phyloP scores from a whole-genome alignment of 2,329 filamentous ascomycete species.

The Orbilia oligospora region DNA sequence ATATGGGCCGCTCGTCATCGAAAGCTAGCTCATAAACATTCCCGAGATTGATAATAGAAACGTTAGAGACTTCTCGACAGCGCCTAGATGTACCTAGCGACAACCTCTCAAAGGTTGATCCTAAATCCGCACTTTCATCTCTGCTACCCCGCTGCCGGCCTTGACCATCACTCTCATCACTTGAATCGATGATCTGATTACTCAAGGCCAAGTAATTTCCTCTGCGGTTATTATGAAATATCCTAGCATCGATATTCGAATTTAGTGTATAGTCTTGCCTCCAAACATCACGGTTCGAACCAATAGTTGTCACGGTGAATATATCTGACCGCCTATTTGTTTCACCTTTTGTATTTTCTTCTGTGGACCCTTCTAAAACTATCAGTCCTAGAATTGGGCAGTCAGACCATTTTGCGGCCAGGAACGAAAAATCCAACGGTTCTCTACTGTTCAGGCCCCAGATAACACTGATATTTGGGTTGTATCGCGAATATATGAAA shows the following conservation, averaged over 20 bases:
- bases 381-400: constrained; percentile 31
- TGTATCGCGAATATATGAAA: constrained; percentile 48
- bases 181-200: constrained; percentile 36
- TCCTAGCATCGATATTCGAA: constrained; percentile 21
- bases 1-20: constrained; percentile 22
- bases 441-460: constrained; percentile 1
- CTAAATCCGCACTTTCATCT: constrained; percentile 28
- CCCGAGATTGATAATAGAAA: constrained; percentile 33
- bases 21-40: constrained; percentile 34
- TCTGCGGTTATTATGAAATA: constrained; percentile 32
- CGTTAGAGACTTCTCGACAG: not conserved
- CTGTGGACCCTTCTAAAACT: constrained; percentile 42
- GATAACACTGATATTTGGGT: constrained; percentile 39
- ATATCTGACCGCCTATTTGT: constrained; percentile 11
- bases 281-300: constrained; percentile 46
- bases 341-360: not conserved
- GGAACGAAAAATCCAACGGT: constrained; percentile 32
- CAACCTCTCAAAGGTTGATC: constrained; percentile 44
- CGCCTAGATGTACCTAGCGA: constrained; percentile 20
- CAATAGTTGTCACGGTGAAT: constrained; percentile 33
- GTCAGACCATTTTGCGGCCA: constrained; percentile 11
- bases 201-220: constrained; percentile 26
- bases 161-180: constrained; percentile 24
- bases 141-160: not conserved
- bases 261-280: constrained; percentile 52